Conservation (phyloP, 2,329 filamentous ascomycete species). For the Claviceps pazoutovae region DNA sequence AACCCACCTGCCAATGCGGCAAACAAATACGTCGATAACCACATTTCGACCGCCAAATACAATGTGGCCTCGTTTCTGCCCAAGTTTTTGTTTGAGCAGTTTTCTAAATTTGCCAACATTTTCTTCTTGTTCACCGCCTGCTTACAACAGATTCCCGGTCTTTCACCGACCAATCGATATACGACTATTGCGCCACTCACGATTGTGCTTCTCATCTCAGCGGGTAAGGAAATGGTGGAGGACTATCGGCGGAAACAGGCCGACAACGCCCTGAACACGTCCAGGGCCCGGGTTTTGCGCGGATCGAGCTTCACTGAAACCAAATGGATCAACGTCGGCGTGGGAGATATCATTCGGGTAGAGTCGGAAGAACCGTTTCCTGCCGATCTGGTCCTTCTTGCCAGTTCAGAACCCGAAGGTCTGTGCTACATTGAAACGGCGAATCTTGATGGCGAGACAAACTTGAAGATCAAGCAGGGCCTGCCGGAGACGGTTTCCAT, state of each 20-base stretch:
- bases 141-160: constrained; percentile 85
- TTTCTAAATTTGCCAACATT: constrained; percentile 96
- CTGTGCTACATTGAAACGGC: constrained; percentile 98
- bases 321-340: constrained; percentile 85
- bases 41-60: constrained; percentile 96
- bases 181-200: constrained; percentile 92
- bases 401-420: constrained; percentile 92
- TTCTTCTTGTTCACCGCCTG: constrained; percentile 98
- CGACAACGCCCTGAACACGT: constrained; percentile 77
- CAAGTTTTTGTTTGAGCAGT: constrained; percentile 96
- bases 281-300: constrained; percentile 67
- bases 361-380: constrained; percentile 93
- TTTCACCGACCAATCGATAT: constrained; percentile 89
- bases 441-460: constrained; percentile 94
- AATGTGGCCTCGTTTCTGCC: constrained; percentile 85
- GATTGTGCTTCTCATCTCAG: constrained; percentile 86
- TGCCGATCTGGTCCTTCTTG: constrained; percentile 80
- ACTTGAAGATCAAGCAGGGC: constrained; percentile 96
- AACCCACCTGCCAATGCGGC: constrained; percentile 81
- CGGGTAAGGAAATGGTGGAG: constrained; percentile 85
- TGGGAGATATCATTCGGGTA: constrained; percentile 85
- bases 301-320: constrained; percentile 75
- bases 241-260: constrained; percentile 82
- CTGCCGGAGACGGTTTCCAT: constrained; percentile 82
- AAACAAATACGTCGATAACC: constrained; percentile 91